Percentiles rank a stretch among this genome's conserved stretches.
Conservation (phyloP, 805 yeast genomes). For the Metschnikowia borealis region DNA sequence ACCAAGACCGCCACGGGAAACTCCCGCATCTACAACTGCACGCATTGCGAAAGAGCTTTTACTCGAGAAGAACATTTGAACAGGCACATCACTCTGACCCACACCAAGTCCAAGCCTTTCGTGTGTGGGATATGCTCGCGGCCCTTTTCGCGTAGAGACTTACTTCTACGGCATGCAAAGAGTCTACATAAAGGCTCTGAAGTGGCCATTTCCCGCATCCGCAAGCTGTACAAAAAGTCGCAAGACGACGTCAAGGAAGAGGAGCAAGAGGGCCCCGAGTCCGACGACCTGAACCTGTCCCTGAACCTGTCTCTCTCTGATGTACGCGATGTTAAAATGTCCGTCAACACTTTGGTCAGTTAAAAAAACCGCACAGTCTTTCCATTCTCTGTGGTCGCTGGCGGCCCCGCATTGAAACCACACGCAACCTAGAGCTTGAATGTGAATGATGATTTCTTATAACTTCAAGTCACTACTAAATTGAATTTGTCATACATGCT, state of each 20-base stretch:
- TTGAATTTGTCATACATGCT: background rate
- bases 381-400: background rate
- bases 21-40: slow-evolving; percentile 39
- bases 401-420: background rate
- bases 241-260: slow-evolving; percentile 6
- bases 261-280: slow-evolving; percentile 12
- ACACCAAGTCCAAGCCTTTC: slow-evolving; percentile 42
- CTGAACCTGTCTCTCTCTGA: slow-evolving; percentile 20
- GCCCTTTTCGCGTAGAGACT: slow-evolving; percentile 42
- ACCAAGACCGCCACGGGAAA: slow-evolving; percentile 43
- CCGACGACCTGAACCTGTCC: slow-evolving; percentile 5
- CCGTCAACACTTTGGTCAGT: slow-evolving; percentile 42
- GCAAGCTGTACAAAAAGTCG: slow-evolving; percentile 32
- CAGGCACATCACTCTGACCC: slow-evolving; percentile 40
- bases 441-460: background rate
- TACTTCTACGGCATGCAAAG: slow-evolving; percentile 42
- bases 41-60: slow-evolving; percentile 41
- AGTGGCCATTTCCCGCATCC: slow-evolving; percentile 39
- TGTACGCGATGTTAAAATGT: slow-evolving; percentile 34
- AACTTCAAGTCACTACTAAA: too few relatives aligned
- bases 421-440: background rate
- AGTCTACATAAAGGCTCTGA: slow-evolving; percentile 43
- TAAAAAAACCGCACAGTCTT: slow-evolving; percentile 8
- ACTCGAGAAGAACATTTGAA: slow-evolving; percentile 46
- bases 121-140: slow-evolving; percentile 42